Base-by-base conservation (phyloP, 2,329 filamentous ascomycete species). In the Aspergillus arachidicola region DNA sequence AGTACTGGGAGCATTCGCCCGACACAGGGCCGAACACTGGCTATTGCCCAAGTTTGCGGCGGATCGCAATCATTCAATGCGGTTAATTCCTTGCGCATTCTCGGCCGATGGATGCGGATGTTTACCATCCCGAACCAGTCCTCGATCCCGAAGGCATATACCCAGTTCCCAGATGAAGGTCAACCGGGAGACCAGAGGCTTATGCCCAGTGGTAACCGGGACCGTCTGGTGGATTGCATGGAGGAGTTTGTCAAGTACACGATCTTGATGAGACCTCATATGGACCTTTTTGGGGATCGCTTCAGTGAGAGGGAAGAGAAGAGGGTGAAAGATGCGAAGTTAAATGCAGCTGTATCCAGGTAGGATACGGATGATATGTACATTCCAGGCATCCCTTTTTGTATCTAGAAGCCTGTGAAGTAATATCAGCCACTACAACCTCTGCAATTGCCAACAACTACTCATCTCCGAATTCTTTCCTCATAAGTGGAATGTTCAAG, bases 171-270 rank as follows among this genome's bases (percentile, higher is more conserved):
- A 3, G 77, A 81, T n/a, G 82, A 82, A 32, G 80, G 72, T 58
- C 75, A 76, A 11, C 75, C 78, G 4, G 81, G 74, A 4, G 81
- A 83, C 28, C 83, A 81, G 54, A 76, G 86, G 38, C 76, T 89
- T 30, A 80, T 85, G 71, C 79, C 84, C 0, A 85, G 86, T 70
- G 78, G 80, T 0, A 89, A 89, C 65, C 76, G 87, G 12, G 85
- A 89, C 60, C 78, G 87, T 2, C 68, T 89, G 16, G 86, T 89
- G 1, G 87, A 90, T 76, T 89, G 86, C 65, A 89, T 89, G 84
- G 88, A 91, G 76, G 89, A 91, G 73, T 84, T 91, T 74, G 87
- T 91, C 4, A 90, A 90, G 73, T 89, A 88, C 69, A 90, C 86
- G 0, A 82, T 90, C 32, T 66, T 90, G 1, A 89, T 90, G 86